A percentile compares a stretch with the other conserved stretches of the same genome.
phyloP scores from a whole-genome alignment of 1,284 basidiomycete genomes.

The Apiotrichum brassicae region DNA sequence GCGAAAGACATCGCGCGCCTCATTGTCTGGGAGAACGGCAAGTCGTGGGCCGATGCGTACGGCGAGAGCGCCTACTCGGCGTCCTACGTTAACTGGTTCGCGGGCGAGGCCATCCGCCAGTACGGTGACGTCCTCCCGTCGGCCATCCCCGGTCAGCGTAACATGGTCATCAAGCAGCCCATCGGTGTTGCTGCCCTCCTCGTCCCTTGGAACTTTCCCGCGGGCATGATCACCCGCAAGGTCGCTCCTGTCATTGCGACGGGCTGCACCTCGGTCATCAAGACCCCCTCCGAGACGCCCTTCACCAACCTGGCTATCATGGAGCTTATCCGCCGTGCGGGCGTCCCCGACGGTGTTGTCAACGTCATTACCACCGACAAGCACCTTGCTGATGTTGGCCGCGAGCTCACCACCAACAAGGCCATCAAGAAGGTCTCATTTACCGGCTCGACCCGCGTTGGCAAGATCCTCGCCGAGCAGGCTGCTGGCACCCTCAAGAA shows the following conservation, averaged over 20 bases:
- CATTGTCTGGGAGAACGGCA: slow-evolving; percentile 72
- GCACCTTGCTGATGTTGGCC: slow-evolving; percentile 39
- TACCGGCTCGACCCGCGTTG: slow-evolving; percentile 83
- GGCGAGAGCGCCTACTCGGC: slow-evolving; percentile 74
- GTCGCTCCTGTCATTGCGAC: slow-evolving; percentile 67
- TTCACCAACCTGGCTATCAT: slow-evolving; percentile 75
- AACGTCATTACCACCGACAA: slow-evolving; percentile 69
- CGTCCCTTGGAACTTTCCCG: slow-evolving; percentile 73
- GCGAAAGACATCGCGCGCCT: slow-evolving; percentile 39
- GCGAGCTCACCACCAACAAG: slow-evolving; percentile 43
- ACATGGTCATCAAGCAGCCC: slow-evolving; percentile 91
- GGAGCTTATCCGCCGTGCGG: slow-evolving; percentile 73
- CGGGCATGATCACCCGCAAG: slow-evolving; percentile 56
- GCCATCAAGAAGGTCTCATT: slow-evolving; percentile 72
- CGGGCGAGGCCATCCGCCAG: slow-evolving; percentile 74
- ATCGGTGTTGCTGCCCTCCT: slow-evolving; percentile 56
- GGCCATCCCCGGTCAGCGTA: slow-evolving; percentile 63
- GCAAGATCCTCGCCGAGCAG: slow-evolving; percentile 80
- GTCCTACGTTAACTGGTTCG: slow-evolving; percentile 78
- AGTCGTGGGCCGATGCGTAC: slow-evolving; percentile 73
- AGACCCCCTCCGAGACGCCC: slow-evolving; percentile 92
- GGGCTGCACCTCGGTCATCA: slow-evolving; percentile 92
- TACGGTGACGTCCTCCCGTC: slow-evolving; percentile 76
- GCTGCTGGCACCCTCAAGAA: slow-evolving; percentile 86
- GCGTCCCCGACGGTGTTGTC: slow-evolving; percentile 89